Base-by-base conservation (phyloP, 2,329 filamentous ascomycete species). In the Fusarium sp. region DNA sequence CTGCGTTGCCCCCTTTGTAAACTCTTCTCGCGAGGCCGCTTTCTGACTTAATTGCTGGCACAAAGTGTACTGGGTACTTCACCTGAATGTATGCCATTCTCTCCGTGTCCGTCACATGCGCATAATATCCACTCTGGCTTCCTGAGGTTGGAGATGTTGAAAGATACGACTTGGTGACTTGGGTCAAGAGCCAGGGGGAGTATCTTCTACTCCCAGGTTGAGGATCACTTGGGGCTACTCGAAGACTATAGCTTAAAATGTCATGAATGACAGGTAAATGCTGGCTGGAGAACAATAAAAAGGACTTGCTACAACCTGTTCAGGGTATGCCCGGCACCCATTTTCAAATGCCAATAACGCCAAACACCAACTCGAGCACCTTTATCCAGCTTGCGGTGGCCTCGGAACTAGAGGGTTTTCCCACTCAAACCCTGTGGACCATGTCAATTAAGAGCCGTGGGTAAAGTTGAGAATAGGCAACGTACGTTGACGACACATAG, bases 401-500 rank as follows among this genome's bases (percentile, higher is more conserved):
- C 76, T 71, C 13, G 82, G 82, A 42, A 82, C 81, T 36, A 74
- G 61, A 66, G 84, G 82, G 29, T 84, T 82, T 27, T 74, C 78
- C 84, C 84, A 85, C 75, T 85, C 84, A 65, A 85, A 85, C 31
- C 81, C 84, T 85, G 62, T 13, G 40, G 27, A 63, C 31, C 31
- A 74, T 35, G 63, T 77, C 45, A 74, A 63, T 45, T 64, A 18
- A 45, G 36, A 60, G 4, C 16, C 16, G 33, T 45, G 7, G 31
- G 27, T 29, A 7, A 16, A 13, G 7, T n/a, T 18, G 38, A 67
- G 36, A 57, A 18, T 59, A 29, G 20, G 31, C 13, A 57, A 79
- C 87, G 78, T 89, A 97, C 95, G 95, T 84, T 98, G 97, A 76
- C 97, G 91, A 81, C 97, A 99, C 97, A 99, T 98, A 31, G 97